phyloP scores from a whole-genome alignment of 2,329 filamentous ascomycete species.

The Colletotrichum sp. region DNA sequence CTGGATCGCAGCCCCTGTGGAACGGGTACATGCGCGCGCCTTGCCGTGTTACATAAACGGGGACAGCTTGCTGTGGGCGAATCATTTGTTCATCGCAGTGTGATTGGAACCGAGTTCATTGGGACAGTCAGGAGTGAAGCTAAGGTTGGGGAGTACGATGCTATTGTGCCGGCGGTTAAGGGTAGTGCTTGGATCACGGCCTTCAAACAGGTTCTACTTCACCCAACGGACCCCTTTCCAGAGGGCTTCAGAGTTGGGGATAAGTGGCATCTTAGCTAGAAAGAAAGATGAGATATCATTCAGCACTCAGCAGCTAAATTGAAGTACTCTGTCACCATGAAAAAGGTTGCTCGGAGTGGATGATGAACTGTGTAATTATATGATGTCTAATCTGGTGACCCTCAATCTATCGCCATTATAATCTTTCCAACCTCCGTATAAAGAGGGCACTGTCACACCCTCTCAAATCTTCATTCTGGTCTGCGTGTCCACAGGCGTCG shows the following conservation, averaged over 20 bases:
- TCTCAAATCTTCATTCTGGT: background rate
- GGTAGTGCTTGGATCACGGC: slow-evolving; percentile 51
- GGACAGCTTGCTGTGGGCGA: slow-evolving; percentile 42
- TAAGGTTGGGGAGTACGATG: slow-evolving; percentile 42
- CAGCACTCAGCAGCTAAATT: rapidly evolving
- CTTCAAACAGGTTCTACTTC: slow-evolving; percentile 48
- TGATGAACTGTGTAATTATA: background rate
- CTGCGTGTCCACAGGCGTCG: background rate
- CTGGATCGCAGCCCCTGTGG: slow-evolving; percentile 53
- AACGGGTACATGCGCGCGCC: slow-evolving; percentile 47
- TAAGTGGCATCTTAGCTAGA: background rate
- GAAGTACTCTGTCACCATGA: rapidly evolving
- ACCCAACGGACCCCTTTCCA: slow-evolving; percentile 49
- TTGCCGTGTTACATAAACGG: slow-evolving; percentile 48
- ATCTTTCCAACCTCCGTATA: rapidly evolving
- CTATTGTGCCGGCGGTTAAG: slow-evolving; percentile 45
- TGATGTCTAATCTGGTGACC: background rate
- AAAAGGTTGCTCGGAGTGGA: background rate
- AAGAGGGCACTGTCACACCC: rapidly evolving
- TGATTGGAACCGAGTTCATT: slow-evolving; percentile 29
- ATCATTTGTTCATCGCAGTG: slow-evolving; percentile 41
- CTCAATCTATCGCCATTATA: background rate
- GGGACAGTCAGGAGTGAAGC: slow-evolving; percentile 42
- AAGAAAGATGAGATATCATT: rapidly evolving
- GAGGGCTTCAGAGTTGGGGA: slow-evolving; percentile 28